Evolutionary conservation across 768 basidiomycete species (phyloP).

Genomic region (Suillus placidus): DNA sequence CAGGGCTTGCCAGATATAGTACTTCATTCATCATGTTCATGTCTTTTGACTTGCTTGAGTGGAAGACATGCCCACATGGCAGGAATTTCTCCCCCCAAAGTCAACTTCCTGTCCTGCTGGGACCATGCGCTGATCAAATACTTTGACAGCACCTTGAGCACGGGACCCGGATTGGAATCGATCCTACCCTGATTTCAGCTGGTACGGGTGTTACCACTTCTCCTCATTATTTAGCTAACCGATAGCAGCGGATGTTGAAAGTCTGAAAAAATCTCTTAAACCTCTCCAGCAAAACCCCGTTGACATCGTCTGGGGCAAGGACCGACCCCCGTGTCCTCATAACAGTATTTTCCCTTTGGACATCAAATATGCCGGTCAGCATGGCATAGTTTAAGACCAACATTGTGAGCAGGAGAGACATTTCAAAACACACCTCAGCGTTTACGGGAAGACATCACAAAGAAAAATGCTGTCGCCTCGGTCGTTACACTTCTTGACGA

Average conservation of each 20-base stretch:
- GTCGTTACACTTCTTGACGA: constrained; percentile 90
- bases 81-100: constrained; percentile 79
- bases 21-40: constrained; percentile 18
- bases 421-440: constrained; percentile 66
- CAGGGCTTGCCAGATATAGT: constrained; percentile 76
- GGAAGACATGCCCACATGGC: constrained; percentile 87
- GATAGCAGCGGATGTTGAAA: constrained; percentile 62
- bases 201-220: constrained; percentile 35
- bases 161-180: constrained; percentile 75
- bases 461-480: constrained; percentile 57
- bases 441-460: constrained; percentile 66
- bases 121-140: constrained; percentile 8
- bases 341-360: constrained; percentile 71
- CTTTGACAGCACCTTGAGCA: constrained; percentile 56
- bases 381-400: neutral
- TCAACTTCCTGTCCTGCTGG: constrained; percentile 23
- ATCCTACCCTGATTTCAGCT: constrained; percentile 74
- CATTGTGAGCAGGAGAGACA: constrained; percentile 50
- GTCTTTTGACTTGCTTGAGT: constrained; percentile 16
- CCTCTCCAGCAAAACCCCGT: constrained; percentile 70
- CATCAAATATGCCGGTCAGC: constrained; percentile 70
- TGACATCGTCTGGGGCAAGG: constrained; percentile 71
- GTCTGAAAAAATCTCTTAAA: constrained; percentile 58
- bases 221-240: neutral
- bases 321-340: constrained; percentile 68